Base-by-base conservation (phyloP, 306 rosid species). In the Cicer yamashitae region DNA sequence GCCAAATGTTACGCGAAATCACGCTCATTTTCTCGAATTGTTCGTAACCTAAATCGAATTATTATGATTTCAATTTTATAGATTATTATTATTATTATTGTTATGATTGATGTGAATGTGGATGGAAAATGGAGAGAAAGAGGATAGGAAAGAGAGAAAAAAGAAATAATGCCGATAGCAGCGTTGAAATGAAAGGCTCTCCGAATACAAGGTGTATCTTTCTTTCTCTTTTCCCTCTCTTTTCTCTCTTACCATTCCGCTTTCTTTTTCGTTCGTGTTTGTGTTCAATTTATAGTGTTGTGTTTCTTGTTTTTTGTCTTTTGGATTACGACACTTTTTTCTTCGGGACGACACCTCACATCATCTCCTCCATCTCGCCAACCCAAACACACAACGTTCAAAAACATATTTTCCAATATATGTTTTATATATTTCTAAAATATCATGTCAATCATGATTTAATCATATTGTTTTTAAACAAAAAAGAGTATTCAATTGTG, bases 1-100 rank as follows among this genome's bases (percentile, higher is more conserved):
- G 96, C 84, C 87, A 86, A 4, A 92, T 84, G 50, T 92, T 89
- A 5, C 97, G 82, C 5, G 96, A 90, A 38, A 92, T 85, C 77
- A 84, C 84, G 54, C 89, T 88, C 96, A 89, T 88, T 41, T 79
- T 70, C 68, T 43, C 47, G 13, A 56, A 56, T 22, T 63, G 43
- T 63, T 15, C 0, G 20, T 3, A 34, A 34, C 37, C 40, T 22
- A 15, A 14, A 14, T 12, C 44, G 1, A 70, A 38, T 12, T 30
- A 30, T 3, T 30, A 30, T 30, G 37, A 4, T 3, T 7, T 8
- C 38, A 25, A 67, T 9, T 65, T 1, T 7, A 40, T 25, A 37
- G 0, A 68, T 66, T 30, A 30, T 15, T 8, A 57, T 10, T 8
- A 57, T 10, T 56, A 8, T 30, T 30, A 18, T 20, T 57, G 8